phyloP scores from a whole-genome alignment of 2,329 filamentous ascomycete genomes.

The Ophiostoma australiae region DNA sequence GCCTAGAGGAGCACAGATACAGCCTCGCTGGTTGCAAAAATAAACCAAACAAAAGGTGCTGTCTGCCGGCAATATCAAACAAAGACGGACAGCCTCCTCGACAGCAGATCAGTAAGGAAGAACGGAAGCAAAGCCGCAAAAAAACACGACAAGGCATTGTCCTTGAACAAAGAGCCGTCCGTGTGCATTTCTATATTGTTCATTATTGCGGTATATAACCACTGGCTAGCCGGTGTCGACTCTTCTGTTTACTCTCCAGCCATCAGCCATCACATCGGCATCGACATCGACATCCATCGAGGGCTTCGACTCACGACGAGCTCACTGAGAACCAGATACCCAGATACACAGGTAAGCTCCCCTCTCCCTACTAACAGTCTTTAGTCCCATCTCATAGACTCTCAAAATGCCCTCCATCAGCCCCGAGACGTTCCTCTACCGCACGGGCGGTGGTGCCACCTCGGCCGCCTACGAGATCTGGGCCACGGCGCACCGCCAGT shows the following conservation, averaged over 20 bases:
- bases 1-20: not conserved
- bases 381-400: not conserved
- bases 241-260: not conserved
- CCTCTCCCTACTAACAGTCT: not conserved
- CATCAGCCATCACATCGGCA: not conserved
- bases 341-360: not conserved
- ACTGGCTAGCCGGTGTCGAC: not conserved
- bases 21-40: not conserved
- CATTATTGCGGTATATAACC: not conserved
- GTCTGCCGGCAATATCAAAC: not conserved
- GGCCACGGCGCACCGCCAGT: slow-evolving; percentile 20
- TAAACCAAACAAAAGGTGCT: not conserved
- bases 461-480: slow-evolving; percentile 19
- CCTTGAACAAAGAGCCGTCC: not conserved
- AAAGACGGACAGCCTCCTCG: not conserved
- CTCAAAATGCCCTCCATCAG: not conserved
- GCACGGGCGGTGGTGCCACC: slow-evolving; percentile 12
- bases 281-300: not conserved
- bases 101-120: not conserved
- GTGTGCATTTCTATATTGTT: not conserved
- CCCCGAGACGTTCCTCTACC: slow-evolving; percentile 15
- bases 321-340: not conserved
- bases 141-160: not conserved
- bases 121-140: not conserved
- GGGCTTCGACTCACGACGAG: not conserved